phyloP scores from a whole-genome alignment of 768 basidiomycete species.

The Lentinus tigrinus region DNA sequence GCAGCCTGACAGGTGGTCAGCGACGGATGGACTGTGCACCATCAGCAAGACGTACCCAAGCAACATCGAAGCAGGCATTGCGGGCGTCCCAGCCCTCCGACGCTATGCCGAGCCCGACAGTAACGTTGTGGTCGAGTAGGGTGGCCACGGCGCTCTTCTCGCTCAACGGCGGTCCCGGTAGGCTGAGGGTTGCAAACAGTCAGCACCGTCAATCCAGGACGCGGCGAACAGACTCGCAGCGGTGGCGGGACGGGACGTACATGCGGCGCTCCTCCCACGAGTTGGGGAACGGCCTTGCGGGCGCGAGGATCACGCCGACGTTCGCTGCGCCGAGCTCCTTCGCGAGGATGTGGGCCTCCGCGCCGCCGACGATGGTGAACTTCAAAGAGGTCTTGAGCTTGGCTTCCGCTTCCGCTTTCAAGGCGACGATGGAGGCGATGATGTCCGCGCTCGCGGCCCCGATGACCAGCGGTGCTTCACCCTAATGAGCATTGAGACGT shows the following conservation, averaged over 20 bases:
- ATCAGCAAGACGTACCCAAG: constrained; percentile 55
- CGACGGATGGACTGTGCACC: background rate
- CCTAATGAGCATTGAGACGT: too few species aligned
- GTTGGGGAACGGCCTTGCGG: constrained; percentile 68
- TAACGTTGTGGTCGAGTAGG: constrained; percentile 68
- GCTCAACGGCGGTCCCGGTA: constrained; percentile 75
- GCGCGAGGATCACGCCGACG: constrained; percentile 69
- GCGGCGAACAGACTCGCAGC: background rate
- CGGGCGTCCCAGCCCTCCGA: constrained; percentile 67
- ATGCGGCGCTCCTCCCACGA: constrained; percentile 68
- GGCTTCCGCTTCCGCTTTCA: constrained; percentile 63
- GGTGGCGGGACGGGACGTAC: too few species aligned
- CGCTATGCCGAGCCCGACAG: constrained; percentile 64
- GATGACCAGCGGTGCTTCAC: constrained; percentile 60
- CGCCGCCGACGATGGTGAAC: constrained; percentile 54
- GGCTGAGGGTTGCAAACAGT: constrained; percentile 31
- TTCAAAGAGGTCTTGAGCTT: constrained; percentile 39
- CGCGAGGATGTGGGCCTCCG: constrained; percentile 73
- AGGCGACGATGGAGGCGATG: constrained; percentile 60
- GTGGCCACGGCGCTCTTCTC: constrained; percentile 55
- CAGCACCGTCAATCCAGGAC: background rate
- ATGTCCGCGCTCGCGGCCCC: constrained; percentile 64
- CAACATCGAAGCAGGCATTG: constrained; percentile 76
- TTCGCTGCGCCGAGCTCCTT: constrained; percentile 64
- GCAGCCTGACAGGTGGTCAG: constrained; percentile 12